phyloP scores from a whole-genome alignment of 805 yeast species.

The Yueomyces sp. region DNA sequence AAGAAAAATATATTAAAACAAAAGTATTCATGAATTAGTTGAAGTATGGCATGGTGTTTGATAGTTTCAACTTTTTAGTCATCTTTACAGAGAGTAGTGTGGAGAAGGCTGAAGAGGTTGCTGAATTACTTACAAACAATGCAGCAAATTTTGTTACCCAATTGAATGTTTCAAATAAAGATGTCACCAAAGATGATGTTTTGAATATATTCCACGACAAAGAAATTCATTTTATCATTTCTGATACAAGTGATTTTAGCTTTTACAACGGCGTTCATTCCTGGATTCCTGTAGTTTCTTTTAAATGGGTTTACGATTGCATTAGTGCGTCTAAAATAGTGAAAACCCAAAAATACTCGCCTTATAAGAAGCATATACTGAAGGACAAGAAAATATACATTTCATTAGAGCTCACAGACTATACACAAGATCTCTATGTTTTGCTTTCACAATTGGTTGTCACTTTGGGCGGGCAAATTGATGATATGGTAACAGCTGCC shows the following conservation, averaged over 20 bases:
- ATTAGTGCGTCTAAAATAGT: conserved; percentile 10
- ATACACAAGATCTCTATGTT: conserved; percentile 3
- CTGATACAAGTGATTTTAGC: conserved; percentile 12
- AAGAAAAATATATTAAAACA: too few relatives aligned
- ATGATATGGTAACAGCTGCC: conserved; percentile 45
- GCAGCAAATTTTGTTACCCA: too few relatives aligned
- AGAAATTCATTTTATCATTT: conserved; percentile 12
- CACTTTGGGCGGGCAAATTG: conserved; percentile 66
- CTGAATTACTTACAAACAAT: too few relatives aligned
- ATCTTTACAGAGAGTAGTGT: too few relatives aligned
- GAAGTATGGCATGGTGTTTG: too few relatives aligned
- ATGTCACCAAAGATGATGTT: too few relatives aligned
- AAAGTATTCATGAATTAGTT: too few relatives aligned
- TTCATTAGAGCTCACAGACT: conserved; percentile 2
- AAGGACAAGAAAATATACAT: conserved; percentile 46
- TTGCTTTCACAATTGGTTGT: conserved; percentile 43
- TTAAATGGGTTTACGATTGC: conserved; percentile 17
- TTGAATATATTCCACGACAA: too few relatives aligned
- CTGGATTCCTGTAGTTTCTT: conserved; percentile 17
- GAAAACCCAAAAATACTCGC: conserved; percentile 35
- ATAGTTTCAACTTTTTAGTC: too few relatives aligned
- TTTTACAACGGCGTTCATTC: conserved; percentile 9
- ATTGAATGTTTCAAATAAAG: too few relatives aligned
- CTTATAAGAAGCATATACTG: conserved; percentile 56
- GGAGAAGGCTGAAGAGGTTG: too few relatives aligned